Evolutionary conservation across 176 grass and related monocot species (phyloP).

Genomic region (bread wheat (Triticum aestivum)): IWGSC_CS_RefSeq_v2.1 NC_057807.1:178983496-178983995

Average conservation of each 20-base stretch:
- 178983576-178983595: slow-evolving; percentile 93
- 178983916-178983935: neutral
- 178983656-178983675: slow-evolving; percentile 81
- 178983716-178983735: slow-evolving; percentile 96
- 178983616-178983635: slow-evolving; percentile 76
- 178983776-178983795: slow-evolving; percentile 94
- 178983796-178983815: slow-evolving; percentile 92
- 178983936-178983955: neutral
- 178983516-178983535: slow-evolving; percentile 53
- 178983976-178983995: slow-evolving; percentile 10
- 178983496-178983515: slow-evolving; percentile 90
- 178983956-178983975: slow-evolving; percentile 20
- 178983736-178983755: slow-evolving; percentile 80
- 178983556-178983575: slow-evolving; percentile 75
- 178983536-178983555: slow-evolving; percentile 40
- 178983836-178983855: slow-evolving; percentile 91
- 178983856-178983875: slow-evolving; percentile 86
- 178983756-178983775: slow-evolving; percentile 81
- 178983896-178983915: slow-evolving; percentile 17
- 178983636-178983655: slow-evolving; percentile 67
- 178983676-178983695: slow-evolving; percentile 92
- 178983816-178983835: slow-evolving; percentile 85
- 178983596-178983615: slow-evolving; percentile 66
- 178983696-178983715: slow-evolving; percentile 98
- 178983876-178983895: slow-evolving; percentile 62